phyloP scores from a whole-genome alignment of 2,329 filamentous ascomycete species.

The Xylariaceae sp. region DNA sequence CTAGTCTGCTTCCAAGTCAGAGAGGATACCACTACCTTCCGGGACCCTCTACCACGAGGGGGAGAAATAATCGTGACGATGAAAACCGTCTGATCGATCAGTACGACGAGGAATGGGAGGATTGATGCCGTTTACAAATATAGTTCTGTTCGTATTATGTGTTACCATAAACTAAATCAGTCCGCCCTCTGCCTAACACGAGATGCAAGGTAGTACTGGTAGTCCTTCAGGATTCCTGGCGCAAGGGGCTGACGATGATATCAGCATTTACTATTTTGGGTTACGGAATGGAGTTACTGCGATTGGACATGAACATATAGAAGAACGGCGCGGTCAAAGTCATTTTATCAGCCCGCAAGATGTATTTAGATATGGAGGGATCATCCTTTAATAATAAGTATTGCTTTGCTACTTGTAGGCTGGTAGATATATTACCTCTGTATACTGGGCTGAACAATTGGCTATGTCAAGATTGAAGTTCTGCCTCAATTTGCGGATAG shows the following conservation, averaged over 20 bases:
- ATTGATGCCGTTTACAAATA: slow-evolving; percentile 51
- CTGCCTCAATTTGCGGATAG: not conserved
- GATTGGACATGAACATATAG: slow-evolving; percentile 17
- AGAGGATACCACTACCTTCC: slow-evolving; percentile 73
- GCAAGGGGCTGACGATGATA: slow-evolving; percentile 9
- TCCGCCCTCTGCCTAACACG: not conserved
- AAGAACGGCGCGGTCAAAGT: not conserved
- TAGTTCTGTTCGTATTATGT: slow-evolving; percentile 22
- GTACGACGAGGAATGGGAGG: slow-evolving; percentile 96
- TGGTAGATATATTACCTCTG: not conserved
- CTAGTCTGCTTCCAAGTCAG: slow-evolving; percentile 67
- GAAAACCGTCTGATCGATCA: slow-evolving; percentile 96
- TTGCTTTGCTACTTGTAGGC: not conserved
- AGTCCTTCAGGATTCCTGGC: slow-evolving; percentile 20
- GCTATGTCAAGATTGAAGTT: not conserved
- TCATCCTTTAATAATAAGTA: not conserved
- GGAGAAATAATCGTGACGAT: slow-evolving; percentile 68
- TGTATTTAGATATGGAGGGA: slow-evolving; percentile 1
- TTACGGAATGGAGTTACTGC: slow-evolving; percentile 3
- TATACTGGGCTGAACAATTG: slow-evolving; percentile 2
- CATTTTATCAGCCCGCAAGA: not conserved
- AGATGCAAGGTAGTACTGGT: slow-evolving; percentile 5
- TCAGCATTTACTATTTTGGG: slow-evolving; percentile 23
- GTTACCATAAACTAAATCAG: slow-evolving; percentile 27
- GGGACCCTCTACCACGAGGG: slow-evolving; percentile 55